Evolutionary conservation across 2,329 filamentous ascomycete species (phyloP).

Genomic region (Alternaria tenuissima): DNA sequence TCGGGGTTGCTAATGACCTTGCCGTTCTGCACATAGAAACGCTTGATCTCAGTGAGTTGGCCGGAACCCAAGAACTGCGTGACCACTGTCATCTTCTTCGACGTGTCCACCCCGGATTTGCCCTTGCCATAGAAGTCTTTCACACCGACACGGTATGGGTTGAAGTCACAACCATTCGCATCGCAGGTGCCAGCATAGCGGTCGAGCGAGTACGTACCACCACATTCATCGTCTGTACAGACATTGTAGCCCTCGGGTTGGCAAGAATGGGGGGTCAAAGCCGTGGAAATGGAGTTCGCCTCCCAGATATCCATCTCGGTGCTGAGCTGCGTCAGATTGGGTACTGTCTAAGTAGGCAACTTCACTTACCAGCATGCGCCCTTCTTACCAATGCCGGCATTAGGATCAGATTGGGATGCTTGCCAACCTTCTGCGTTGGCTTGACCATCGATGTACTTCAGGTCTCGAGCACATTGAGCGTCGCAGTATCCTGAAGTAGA

Average conservation of each 20-base stretch:
- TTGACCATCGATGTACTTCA: constrained; percentile 62
- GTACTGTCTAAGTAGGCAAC: neutral
- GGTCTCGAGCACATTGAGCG: constrained; percentile 46
- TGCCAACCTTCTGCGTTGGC: constrained; percentile 65
- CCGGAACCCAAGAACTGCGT: constrained; percentile 58
- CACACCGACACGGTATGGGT: constrained; percentile 67
- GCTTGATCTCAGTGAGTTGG: constrained; percentile 54
- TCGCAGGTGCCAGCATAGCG: constrained; percentile 71
- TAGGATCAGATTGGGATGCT: constrained; percentile 60
- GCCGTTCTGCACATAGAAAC: constrained; percentile 59
- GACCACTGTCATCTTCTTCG: constrained; percentile 54
- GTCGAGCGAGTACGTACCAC: constrained; percentile 58
- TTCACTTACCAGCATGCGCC: constrained; percentile 65
- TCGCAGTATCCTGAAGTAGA: constrained; percentile 49
- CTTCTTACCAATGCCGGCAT: constrained; percentile 60
- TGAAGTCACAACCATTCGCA: constrained; percentile 70
- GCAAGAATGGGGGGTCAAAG: constrained; percentile 71
- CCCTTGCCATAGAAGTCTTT: constrained; percentile 67
- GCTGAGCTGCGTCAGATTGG: constrained; percentile 10
- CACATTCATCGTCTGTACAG: constrained; percentile 57
- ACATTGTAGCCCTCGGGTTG: constrained; percentile 58
- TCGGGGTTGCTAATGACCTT: constrained; percentile 57
- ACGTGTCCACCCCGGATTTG: constrained; percentile 53
- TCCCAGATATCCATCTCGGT: constrained; percentile 62
- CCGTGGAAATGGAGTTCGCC: constrained; percentile 55